Base-by-base conservation (phyloP, 2,329 filamentous ascomycete genomes). In the Fusarium sp. region DNA sequence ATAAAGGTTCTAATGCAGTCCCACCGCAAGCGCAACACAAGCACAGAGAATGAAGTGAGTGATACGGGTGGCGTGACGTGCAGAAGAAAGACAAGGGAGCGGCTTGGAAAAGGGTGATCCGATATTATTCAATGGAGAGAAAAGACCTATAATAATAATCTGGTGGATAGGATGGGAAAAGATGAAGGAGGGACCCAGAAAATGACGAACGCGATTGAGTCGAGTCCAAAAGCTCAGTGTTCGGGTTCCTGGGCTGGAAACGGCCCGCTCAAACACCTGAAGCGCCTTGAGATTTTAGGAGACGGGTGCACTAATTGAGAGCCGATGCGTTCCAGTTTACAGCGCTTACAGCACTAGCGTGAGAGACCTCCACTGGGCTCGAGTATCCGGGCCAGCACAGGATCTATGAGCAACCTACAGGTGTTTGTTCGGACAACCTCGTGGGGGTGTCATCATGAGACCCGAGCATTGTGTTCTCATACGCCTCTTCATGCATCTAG, bases 11-110 rank as follows among this genome's bases (percentile, higher is more conserved):
- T 52, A 62, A 69, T 69, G 51, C 40, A 52, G 66, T 69, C 61
- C 66, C 66, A 69, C 66, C 49, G 58, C 50, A 53, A 53, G 50
- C 45, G 52, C 40, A 47, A 64, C 39, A 51, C 58, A 52, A 62
- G 65, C 51, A 52, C 61, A 55, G 42, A 60, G 59, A 54, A 47
- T 35, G 35, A 60, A 48, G 46, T 46, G 60, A 52, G 36, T 41
- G 58, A 50, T 21, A 59, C 40, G 48, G 54, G 66, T 69, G 66
- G 66, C 66, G 66, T 67, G 66, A 69, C 62, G 48, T 62, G 42
- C 11, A 49, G 33, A 53, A 45, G 31, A 46, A 17, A 25, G 14
- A 41, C 18, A 51, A 55, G 39, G 48, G 59, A 63, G 53, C 40
- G 47, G 17, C 25, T 51, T 40, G 40, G 18, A 48, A 20, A 41